Evolutionary conservation across 345 rosid genomes (phyloP).

Genomic region (Fremontodendron californicum): DNA sequence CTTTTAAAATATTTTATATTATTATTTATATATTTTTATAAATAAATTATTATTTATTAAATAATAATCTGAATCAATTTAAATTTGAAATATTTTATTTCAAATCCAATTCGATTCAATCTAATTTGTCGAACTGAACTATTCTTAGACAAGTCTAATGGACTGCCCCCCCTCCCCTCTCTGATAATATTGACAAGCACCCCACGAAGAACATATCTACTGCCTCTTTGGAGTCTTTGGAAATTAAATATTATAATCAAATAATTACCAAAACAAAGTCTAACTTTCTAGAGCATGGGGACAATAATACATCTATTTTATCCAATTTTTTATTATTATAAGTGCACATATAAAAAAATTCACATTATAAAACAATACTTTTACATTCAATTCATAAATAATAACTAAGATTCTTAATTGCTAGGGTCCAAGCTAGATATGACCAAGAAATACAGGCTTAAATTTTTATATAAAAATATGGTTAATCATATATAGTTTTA

Average conservation of each 20-base stretch:
- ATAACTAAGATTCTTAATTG: not conserved
- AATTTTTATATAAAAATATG: not conserved
- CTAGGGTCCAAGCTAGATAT: constrained; percentile 4
- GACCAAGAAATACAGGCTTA: not conserved
- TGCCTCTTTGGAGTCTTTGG: not conserved
- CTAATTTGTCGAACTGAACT: too few species aligned
- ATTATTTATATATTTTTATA: too few species aligned
- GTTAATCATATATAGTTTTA: not conserved
- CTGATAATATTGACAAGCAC: not conserved
- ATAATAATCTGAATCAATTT: too few species aligned
- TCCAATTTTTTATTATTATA: not conserved
- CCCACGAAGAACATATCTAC: constrained; percentile 4
- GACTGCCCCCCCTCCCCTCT: not conserved
- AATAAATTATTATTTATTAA: too few species aligned
- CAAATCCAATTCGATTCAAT: too few species aligned
- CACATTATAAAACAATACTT: not conserved
- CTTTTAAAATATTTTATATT: too few species aligned
- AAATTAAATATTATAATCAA: not conserved
- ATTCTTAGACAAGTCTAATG: too few species aligned
- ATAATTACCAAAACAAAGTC: not conserved
- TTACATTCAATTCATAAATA: not conserved
- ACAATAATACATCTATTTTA: constrained; percentile 7
- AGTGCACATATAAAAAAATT: not conserved
- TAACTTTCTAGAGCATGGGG: not conserved
- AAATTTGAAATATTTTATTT: too few species aligned